phyloP scores from a whole-genome alignment of 2,329 filamentous ascomycete species.

The Botrytis aclada region DNA sequence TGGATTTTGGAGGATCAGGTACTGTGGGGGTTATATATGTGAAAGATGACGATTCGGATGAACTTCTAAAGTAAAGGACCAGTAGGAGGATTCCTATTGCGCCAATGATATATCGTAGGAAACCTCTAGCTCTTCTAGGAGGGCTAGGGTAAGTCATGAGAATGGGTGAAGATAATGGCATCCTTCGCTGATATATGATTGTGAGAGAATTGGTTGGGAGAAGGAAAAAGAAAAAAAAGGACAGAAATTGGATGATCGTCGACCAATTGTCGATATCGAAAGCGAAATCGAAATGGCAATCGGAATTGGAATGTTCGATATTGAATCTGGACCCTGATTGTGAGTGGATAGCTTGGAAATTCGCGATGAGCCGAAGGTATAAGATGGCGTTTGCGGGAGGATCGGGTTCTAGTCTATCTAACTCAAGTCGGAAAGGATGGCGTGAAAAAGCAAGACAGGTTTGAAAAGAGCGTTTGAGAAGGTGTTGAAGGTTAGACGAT shows the following conservation, averaged over 20 bases:
- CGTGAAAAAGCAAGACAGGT: neutral
- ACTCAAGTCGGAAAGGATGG: constrained; percentile 1
- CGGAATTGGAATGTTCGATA: neutral
- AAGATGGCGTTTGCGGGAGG: neutral
- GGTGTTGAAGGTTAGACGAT: no score
- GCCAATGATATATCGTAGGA: constrained; percentile 28
- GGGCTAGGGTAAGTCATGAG: constrained; percentile 34
- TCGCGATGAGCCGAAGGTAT: neutral
- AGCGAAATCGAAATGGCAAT: neutral
- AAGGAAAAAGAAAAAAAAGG: no score
- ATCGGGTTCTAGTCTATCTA: neutral
- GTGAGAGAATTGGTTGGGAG: neutral
- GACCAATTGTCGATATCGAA: neutral
- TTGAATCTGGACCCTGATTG: neutral
- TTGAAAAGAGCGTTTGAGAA: no score
- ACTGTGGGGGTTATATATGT: constrained; percentile 1
- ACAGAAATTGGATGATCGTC: neutral
- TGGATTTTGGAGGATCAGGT: neutral
- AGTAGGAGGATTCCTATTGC: constrained; percentile 23
- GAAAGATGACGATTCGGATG: neutral
- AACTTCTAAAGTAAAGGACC: constrained; percentile 23
- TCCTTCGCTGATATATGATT: constrained; percentile 6
- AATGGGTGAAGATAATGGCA: constrained; percentile 34
- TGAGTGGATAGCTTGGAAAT: neutral
- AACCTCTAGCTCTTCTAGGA: constrained; percentile 31